Conservation (phyloP, 305 asterid genomes). For the Solanum hybrid region DNA sequence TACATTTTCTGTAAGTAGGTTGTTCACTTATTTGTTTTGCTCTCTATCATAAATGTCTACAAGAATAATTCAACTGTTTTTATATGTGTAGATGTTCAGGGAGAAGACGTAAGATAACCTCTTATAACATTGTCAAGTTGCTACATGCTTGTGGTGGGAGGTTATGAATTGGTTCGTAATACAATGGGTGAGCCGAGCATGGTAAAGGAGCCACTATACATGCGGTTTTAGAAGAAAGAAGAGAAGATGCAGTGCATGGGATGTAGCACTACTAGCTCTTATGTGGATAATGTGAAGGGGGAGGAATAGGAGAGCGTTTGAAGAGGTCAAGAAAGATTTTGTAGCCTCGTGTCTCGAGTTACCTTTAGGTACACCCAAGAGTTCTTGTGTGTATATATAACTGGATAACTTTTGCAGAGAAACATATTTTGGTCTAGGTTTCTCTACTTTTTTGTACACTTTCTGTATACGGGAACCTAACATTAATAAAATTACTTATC, state of each 20-base stretch:
- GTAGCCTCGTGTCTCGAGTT: neutral
- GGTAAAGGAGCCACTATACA: neutral
- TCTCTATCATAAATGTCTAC: neutral
- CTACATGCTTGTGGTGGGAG: neutral
- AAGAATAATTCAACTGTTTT: neutral
- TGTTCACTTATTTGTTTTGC: neutral
- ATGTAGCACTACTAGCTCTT: neutral
- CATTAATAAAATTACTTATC: neutral
- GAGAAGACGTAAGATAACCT: neutral
- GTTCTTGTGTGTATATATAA: neutral
- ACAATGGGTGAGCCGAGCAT: neutral
- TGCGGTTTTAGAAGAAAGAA: neutral
- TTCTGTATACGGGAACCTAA: neutral
- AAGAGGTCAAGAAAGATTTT: neutral
- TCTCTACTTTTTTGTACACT: neutral
- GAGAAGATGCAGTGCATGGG: neutral
- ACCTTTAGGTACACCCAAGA: neutral
- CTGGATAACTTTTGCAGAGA: neutral
- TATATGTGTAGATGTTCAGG: neutral
- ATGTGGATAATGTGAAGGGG: neutral
- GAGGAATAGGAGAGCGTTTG: neutral
- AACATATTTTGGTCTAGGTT: neutral
- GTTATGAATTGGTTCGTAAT: neutral
- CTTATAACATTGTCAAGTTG: neutral
- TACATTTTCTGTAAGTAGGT: neutral